phyloP scores from a whole-genome alignment of 305 asterid genomes.

The Fraxinus platypoda region DNA sequence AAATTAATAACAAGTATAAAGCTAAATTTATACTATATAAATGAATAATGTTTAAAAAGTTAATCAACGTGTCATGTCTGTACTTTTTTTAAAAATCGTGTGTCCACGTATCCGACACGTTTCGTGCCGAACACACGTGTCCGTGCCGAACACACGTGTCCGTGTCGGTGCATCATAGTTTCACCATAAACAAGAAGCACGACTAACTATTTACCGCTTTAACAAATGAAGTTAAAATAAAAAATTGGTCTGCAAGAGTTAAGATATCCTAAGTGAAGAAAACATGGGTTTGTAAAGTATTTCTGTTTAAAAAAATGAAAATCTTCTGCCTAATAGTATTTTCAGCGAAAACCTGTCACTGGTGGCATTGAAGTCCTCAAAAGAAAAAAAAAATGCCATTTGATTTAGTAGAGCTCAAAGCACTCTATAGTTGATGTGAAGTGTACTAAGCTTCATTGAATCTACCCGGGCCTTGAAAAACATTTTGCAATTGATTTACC shows the following conservation, averaged over 20 bases:
- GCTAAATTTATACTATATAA: too few relatives aligned
- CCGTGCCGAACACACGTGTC: too few relatives aligned
- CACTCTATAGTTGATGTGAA: neutral
- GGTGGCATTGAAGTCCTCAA: neutral
- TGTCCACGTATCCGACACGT: too few relatives aligned
- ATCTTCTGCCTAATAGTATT: neutral
- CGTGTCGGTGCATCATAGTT: too few relatives aligned
- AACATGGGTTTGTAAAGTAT: neutral
- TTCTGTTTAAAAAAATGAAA: neutral
- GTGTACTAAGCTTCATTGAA: neutral
- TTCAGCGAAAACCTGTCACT: neutral
- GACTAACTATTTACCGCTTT: neutral
- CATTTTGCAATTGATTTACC: neutral
- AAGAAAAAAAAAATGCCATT: too few relatives aligned
- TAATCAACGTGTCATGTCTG: too few relatives aligned
- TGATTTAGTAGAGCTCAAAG: neutral
- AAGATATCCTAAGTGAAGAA: neutral
- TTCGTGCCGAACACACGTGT: too few relatives aligned
- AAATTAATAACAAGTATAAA: too few relatives aligned
- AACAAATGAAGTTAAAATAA: neutral
- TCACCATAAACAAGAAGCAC: neutral
- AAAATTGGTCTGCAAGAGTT: neutral
- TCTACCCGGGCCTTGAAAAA: neutral
- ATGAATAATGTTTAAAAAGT: too few relatives aligned
- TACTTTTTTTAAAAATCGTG: too few relatives aligned